phyloP scores from a whole-genome alignment of 306 rosid genomes.

The Quercus agrifolia region DNA sequence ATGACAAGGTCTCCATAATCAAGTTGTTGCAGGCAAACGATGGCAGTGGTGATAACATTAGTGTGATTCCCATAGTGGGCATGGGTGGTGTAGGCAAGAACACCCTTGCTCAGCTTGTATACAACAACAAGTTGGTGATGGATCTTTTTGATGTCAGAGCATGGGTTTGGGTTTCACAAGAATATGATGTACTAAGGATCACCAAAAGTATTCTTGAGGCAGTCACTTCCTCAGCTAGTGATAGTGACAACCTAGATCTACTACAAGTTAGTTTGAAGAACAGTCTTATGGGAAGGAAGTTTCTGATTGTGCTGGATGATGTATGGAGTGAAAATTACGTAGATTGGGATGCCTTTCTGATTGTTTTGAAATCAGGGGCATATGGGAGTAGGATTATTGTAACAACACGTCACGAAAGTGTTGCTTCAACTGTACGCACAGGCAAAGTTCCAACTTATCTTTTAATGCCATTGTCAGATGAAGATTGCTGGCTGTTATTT shows the following conservation, averaged over 20 bases:
- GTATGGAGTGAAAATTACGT: conserved; percentile 18
- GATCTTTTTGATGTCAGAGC: too few relatives aligned
- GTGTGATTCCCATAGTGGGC: conserved; percentile 12
- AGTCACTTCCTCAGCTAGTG: background rate
- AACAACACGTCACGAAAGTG: conserved; percentile 23
- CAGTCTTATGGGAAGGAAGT: too few relatives aligned
- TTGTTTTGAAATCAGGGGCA: conserved; percentile 14
- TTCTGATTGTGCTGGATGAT: conserved; percentile 24
- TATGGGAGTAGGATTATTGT: conserved; percentile 26
- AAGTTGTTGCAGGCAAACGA: background rate
- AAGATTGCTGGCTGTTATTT: conserved; percentile 12
- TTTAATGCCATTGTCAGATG: conserved; percentile 1
- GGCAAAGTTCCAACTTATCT: background rate
- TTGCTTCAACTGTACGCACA: background rate
- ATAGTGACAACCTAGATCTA: background rate
- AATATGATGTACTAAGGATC: background rate
- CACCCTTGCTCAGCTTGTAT: too few relatives aligned
- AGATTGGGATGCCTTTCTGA: background rate
- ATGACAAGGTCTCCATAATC: conserved; percentile 10
- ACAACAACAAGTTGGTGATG: too few relatives aligned
- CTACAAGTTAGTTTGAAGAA: background rate
- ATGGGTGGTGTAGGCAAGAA: too few relatives aligned
- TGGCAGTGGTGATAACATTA: background rate
- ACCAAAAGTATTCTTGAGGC: conserved; percentile 19
- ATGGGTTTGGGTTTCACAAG: too few relatives aligned